These are phyloP conservation scores for Moringa oleifera DNA, from an alignment of 345 rosid species.

Conservation along the genomic window DNA sequence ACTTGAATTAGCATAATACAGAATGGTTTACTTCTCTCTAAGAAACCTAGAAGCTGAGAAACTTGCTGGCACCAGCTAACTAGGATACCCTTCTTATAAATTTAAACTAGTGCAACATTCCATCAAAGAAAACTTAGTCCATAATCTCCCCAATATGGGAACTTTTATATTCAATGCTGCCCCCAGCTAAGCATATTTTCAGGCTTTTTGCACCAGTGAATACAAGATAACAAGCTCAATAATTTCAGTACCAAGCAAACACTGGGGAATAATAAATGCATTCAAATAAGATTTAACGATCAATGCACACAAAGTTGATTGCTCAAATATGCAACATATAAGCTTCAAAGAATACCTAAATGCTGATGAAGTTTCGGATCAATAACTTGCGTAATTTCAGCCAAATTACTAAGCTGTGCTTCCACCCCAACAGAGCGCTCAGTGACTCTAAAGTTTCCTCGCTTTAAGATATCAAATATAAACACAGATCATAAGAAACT, in stretches of 20 bases:
- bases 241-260: too few species aligned
- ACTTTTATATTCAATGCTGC: too few species aligned
- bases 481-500: constrained; percentile 25
- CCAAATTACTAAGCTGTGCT: constrained; percentile 80
- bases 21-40: neutral
- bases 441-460: constrained; percentile 90
- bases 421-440: constrained; percentile 94
- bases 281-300: neutral
- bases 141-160: too few species aligned
- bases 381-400: constrained; percentile 78
- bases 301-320: neutral
- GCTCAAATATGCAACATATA: neutral
- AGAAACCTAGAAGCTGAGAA: neutral
- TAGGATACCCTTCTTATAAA: neutral
- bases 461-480: constrained; percentile 41
- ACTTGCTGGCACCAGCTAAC: neutral
- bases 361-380: constrained; percentile 98
- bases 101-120: too few species aligned
- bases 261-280: too few species aligned
- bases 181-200: neutral
- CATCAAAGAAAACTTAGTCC: neutral
- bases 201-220: neutral
- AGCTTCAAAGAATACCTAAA: constrained; percentile 45
- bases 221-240: too few species aligned
- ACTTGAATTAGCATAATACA: neutral